Evolutionary conservation across 106 monocot species (phyloP), one percentile per base, ranked within the genome.

Genomic region (Platanthera zijinensis): DNA sequence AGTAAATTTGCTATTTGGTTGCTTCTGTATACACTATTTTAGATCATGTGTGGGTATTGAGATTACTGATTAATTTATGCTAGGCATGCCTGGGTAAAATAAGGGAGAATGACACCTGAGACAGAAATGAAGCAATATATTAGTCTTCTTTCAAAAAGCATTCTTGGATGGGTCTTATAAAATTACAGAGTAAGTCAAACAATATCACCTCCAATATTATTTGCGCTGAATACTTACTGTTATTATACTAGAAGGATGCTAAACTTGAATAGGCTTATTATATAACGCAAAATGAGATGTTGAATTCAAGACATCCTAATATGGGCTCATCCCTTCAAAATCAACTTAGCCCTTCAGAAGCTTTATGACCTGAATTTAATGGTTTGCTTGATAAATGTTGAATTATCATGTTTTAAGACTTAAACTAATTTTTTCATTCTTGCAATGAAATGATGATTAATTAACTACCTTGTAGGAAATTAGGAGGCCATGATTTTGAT

Each of bases 61-160:
- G 69, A 28, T 51, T 52, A 84, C 47, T 85, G 83, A 78, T 30
- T 77, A 54, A 28, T 82, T 64, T 80, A 53, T 80, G 73, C 78
- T 74, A 92, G 92, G 92, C 72, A 91, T 79, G 83, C 90, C 75
- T 90, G 90, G 90, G 85, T 85, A 72, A 85, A 48, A 66, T 69
- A 86, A 71, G 88, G 91, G 10, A 86, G 74, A 50, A 91, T 91
- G 88, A 84, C 78, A 61, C 91, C 86, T 9, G 88, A 88, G 52
- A 63, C 72, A n/a, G 91, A 86, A 61, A 91, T 91, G 91, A 88
- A 86, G 73, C 82, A 88, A 18, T 91, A 91, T 59, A 82, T 91
- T 13, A 25, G 28, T 71, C 68, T 91, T 83, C 79, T 91, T 57
- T 84, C 85, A 72, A 79, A 84, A 52, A 84, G 72, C 54, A 82